Percentiles rank a stretch among this genome's conserved stretches.
These are phyloP conservation scores for Podospora australis DNA, from an alignment of 495 filamentous ascomycete genomes.

Conservation along the genomic window DNA sequence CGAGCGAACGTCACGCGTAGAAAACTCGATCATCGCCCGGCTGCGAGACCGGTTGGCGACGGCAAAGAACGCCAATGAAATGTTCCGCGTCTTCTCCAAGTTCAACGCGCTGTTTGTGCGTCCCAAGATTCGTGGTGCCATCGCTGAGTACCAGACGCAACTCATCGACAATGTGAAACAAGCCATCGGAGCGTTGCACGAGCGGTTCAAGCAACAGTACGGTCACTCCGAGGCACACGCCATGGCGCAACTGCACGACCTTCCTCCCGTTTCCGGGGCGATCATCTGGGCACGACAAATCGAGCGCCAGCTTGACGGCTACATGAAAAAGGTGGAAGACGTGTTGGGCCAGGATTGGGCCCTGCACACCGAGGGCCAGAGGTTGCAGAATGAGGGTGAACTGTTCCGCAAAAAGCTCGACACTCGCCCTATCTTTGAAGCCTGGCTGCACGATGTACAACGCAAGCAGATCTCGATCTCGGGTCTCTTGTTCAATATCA, in stretches of 20 bases:
- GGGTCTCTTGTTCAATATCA: slow-evolving; percentile 85
- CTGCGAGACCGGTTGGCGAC: slow-evolving; percentile 89
- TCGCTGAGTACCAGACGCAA: slow-evolving; percentile 93
- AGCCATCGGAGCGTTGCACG: slow-evolving; percentile 86
- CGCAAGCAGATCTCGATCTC: slow-evolving; percentile 81
- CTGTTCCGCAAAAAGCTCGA: slow-evolving; percentile 95
- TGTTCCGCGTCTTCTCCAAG: slow-evolving; percentile 99
- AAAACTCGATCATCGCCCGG: slow-evolving; percentile 97
- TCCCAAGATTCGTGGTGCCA: slow-evolving; percentile 95
- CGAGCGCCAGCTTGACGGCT: slow-evolving; percentile 84
- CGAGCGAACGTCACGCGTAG: slow-evolving; percentile 89
- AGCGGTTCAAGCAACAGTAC: slow-evolving; percentile 97
- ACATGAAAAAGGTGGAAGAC: slow-evolving; percentile 97
- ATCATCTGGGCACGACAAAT: slow-evolving; percentile 98
- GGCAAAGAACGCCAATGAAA: slow-evolving; percentile 93
- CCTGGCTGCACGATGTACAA: slow-evolving; percentile 87
- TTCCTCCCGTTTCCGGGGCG: slow-evolving; percentile 90
- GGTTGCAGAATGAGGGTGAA: slow-evolving; percentile 78
- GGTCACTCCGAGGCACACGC: slow-evolving; percentile 95
- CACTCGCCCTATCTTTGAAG: slow-evolving; percentile 85
- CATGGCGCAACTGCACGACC: slow-evolving; percentile 92
- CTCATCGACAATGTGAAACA: slow-evolving; percentile 96
- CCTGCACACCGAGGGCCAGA: slow-evolving; percentile 89
- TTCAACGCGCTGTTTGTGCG: slow-evolving; percentile 98
- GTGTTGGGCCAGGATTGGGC: slow-evolving; percentile 92